Evolutionary conservation across 2,329 filamentous ascomycete genomes (phyloP).

Genomic region (Cladosporium velox): DNA sequence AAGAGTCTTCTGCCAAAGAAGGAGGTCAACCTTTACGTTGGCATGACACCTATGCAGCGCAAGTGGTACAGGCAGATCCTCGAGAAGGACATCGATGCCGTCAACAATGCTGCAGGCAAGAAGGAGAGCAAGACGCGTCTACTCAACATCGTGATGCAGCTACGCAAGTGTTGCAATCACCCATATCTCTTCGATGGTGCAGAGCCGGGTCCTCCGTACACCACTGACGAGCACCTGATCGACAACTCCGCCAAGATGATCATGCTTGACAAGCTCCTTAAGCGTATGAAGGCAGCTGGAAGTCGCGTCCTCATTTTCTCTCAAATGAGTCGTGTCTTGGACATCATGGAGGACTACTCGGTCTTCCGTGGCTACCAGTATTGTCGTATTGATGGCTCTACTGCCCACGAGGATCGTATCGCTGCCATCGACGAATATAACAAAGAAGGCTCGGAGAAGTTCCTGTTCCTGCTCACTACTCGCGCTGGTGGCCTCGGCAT

Average conservation of each 20-base stretch:
- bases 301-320: slow-evolving; percentile 98
- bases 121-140: slow-evolving; percentile 96
- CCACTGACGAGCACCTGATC: slow-evolving; percentile 93
- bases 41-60: slow-evolving; percentile 98
- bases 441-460: slow-evolving; percentile 91
- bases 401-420: slow-evolving; percentile 96
- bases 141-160: slow-evolving; percentile 98
- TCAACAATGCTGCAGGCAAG: slow-evolving; percentile 94
- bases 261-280: slow-evolving; percentile 88
- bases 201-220: slow-evolving; percentile 95
- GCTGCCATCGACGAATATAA: slow-evolving; percentile 98
- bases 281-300: slow-evolving; percentile 78
- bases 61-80: slow-evolving; percentile 99
- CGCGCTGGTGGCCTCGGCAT: slow-evolving; percentile 95
- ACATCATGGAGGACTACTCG: slow-evolving; percentile 97
- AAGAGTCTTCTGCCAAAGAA: slow-evolving; percentile 98
- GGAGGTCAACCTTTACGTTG: slow-evolving; percentile 93
- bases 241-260: slow-evolving; percentile 97
- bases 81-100: slow-evolving; percentile 97
- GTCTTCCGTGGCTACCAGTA: slow-evolving; percentile 95
- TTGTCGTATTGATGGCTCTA: slow-evolving; percentile 94
- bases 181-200: slow-evolving; percentile 97
- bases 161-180: slow-evolving; percentile 98
- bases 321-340: slow-evolving; percentile 95
- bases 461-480: slow-evolving; percentile 92